Evolutionary conservation across 2,329 filamentous ascomycete species (phyloP).

Genomic region (Ophiosphaerella narmari): DNA sequence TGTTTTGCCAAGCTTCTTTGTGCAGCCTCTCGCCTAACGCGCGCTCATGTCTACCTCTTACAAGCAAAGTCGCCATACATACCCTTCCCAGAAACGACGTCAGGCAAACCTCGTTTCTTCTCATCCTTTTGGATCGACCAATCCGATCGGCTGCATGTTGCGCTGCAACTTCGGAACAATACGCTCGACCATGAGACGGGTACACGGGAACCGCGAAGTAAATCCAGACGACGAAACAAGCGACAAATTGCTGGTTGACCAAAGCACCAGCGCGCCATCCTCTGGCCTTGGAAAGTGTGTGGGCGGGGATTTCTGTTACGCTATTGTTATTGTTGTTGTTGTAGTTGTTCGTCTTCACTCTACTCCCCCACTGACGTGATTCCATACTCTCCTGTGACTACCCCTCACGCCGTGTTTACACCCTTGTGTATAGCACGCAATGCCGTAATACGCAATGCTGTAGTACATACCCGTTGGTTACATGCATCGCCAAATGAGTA

Average conservation of each 20-base stretch:
- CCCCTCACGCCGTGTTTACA: neutral
- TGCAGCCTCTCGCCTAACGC: conserved; percentile 13
- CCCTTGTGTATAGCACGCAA: neutral
- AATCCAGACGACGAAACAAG: neutral
- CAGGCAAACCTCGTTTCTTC: neutral
- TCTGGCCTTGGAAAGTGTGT: too few species aligned
- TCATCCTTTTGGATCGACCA: too few species aligned
- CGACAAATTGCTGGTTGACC: too few species aligned
- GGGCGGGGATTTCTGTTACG: too few species aligned
- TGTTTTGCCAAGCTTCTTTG: conserved; percentile 2
- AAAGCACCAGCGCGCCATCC: too few species aligned
- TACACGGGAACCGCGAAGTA: conserved; percentile 4
- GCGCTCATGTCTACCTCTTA: neutral
- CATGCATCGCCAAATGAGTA: conserved; percentile 7
- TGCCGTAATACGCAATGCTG: conserved; percentile 2
- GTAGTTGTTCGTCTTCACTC: too few species aligned
- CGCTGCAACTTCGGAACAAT: too few species aligned
- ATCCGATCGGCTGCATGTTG: too few species aligned
- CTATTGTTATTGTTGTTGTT: too few species aligned
- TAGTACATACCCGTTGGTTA: neutral
- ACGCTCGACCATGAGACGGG: conserved; percentile 1
- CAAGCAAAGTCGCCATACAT: too few species aligned
- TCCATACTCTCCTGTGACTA: neutral
- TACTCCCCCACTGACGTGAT: too few species aligned
- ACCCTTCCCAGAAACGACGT: too few species aligned